These are phyloP conservation scores for Agaricus sinodeliciosus DNA, from an alignment of 768 basidiomycete species.

Conservation along the genomic window DNA sequence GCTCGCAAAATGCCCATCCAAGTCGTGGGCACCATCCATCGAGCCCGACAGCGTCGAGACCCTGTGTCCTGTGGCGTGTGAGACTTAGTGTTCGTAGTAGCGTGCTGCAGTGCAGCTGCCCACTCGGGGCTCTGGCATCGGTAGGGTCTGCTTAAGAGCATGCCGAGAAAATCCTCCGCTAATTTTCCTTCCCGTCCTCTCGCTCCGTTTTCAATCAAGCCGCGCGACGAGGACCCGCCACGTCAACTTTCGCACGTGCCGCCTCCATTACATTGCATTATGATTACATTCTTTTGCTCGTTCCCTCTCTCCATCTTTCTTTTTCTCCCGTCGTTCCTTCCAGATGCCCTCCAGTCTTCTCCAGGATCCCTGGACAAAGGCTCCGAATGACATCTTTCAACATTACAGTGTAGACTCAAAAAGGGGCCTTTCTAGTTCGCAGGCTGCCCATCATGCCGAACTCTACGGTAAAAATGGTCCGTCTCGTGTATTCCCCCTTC, in stretches of 20 bases:
- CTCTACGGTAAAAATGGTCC: constrained; percentile 84
- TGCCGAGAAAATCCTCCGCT: no score
- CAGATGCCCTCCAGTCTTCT: constrained; percentile 18
- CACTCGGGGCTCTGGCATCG: no score
- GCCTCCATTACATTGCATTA: not conserved
- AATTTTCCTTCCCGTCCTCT: not conserved
- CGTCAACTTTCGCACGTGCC: constrained; percentile 35
- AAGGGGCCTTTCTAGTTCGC: constrained; percentile 57
- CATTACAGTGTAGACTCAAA: constrained; percentile 63
- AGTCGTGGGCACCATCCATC: not conserved
- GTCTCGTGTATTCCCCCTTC: constrained; percentile 12
- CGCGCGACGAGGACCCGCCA: constrained; percentile 21
- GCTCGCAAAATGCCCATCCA: not conserved
- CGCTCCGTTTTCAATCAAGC: constrained; percentile 4
- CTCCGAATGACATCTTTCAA: constrained; percentile 61
- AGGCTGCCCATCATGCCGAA: constrained; percentile 67
- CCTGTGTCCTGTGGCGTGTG: constrained; percentile 14
- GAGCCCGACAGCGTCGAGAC: no score
- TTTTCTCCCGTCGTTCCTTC: constrained; percentile 12
- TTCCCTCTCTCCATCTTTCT: constrained; percentile 1
- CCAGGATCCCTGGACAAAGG: constrained; percentile 70
- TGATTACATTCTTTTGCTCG: constrained; percentile 13
- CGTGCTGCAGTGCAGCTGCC: no score
- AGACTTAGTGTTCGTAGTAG: not conserved
- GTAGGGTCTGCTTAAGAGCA: no score